Evolutionary conservation across 225 moss, liverwort and hornwort genomes (phyloP), one percentile per base, ranked within the genome.

Genomic region (Takakia lepidozioides): DNA sequence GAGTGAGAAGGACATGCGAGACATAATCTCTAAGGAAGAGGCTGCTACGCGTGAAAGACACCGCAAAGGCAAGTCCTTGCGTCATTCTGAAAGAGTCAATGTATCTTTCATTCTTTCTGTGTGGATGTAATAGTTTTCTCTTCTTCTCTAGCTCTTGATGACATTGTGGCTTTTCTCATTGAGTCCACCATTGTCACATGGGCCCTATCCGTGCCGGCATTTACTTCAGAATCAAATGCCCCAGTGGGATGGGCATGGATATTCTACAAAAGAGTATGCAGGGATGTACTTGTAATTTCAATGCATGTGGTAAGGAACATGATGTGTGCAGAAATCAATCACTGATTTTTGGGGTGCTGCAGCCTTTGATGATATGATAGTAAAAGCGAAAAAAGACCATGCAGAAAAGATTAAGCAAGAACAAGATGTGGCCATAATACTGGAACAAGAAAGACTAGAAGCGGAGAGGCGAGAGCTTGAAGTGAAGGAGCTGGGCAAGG

Each of bases 331-430:
- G 37, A 11, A 16, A 37, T 37, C 37, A 11, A 37, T 37, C n/a
- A n/a, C n/a, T n/a, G n/a, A n/a, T n/a, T n/a, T n/a, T n/a, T n/a
- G n/a, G 16, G 16, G 27, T 40, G 25, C 22, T 23, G 25, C 20
- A 89, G 85, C 52, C 38, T 89, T 89, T 74, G 74, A 89, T 62
- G 82, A 85, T 24, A 80, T 89, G 45, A 68, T 82, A 63, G 48
- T 56, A 13, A 82, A 69, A 35, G 85, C 85, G 15, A 79, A 40
- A 11, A 70, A 59, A n/a, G 66, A 70, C 10, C 46, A 74, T 18
- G 25, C 0, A 2, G 46, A 64, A 27, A 68, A 66, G 35, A 2
- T 43, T 0, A 60, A 41, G 48, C 61, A 30, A 25, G 55, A 58
- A 18, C 60, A 43, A 40, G 2, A 72, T 23, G 52, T 52, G 51